These are phyloP conservation scores for Chalciporus chontae DNA, from an alignment of 768 basidiomycete species.

Conservation along the genomic window DNA sequence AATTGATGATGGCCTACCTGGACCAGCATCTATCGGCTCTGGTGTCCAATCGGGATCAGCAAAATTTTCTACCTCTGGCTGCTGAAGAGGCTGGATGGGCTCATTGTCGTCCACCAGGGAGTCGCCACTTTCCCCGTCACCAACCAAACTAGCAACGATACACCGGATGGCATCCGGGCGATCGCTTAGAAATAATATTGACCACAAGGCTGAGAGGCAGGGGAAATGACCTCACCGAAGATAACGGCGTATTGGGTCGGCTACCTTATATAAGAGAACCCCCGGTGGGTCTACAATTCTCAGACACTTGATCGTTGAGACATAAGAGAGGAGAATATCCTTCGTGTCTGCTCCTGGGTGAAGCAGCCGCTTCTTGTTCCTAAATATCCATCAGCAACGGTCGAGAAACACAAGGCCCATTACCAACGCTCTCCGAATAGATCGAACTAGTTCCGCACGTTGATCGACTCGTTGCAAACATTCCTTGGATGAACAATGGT, in stretches of 20 bases:
- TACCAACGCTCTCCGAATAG: constrained; percentile 72
- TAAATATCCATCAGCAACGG: constrained; percentile 29
- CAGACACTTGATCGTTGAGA: constrained; percentile 87
- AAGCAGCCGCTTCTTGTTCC: constrained; percentile 82
- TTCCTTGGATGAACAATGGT: constrained; percentile 42
- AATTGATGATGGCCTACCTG: constrained; percentile 48
- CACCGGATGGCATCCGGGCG: constrained; percentile 91
- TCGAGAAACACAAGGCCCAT: neutral
- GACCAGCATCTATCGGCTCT: constrained; percentile 94
- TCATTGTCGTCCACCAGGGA: constrained; percentile 84
- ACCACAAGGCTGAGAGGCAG: neutral
- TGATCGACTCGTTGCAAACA: constrained; percentile 81
- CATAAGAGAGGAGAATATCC: constrained; percentile 85
- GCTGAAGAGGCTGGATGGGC: constrained; percentile 70
- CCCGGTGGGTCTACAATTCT: constrained; percentile 90
- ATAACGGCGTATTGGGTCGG: constrained; percentile 88
- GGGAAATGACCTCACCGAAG: constrained; percentile 52
- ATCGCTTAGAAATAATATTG: constrained; percentile 44
- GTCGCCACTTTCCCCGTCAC: constrained; percentile 78
- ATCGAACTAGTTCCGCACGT: constrained; percentile 68
- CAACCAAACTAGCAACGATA: constrained; percentile 89
- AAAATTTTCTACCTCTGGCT: constrained; percentile 79
- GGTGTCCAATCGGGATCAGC: constrained; percentile 93
- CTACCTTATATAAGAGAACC: constrained; percentile 89
- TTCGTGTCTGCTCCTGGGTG: constrained; percentile 96